phyloP scores from a whole-genome alignment of 2,329 filamentous ascomycete genomes.

The Talaromyces islandicus region DNA sequence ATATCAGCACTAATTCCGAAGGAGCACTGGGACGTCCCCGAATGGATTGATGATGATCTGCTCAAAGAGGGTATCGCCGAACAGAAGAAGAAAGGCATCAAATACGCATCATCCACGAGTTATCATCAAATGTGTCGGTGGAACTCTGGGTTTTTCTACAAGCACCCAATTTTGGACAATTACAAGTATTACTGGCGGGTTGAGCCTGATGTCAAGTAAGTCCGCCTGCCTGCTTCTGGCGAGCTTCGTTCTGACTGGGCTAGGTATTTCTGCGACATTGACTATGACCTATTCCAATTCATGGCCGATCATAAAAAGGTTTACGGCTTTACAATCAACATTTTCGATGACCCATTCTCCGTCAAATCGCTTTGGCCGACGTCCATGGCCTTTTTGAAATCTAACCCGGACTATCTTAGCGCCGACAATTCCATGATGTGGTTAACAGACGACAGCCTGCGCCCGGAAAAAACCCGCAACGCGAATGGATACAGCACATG shows the following conservation, averaged over 20 bases:
- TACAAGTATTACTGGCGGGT: constrained; percentile 97
- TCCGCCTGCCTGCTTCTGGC: neutral
- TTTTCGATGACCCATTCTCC: constrained; percentile 85
- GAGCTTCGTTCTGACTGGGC: neutral
- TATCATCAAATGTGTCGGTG: constrained; percentile 99
- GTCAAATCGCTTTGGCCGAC: constrained; percentile 90
- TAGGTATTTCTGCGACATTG: constrained; percentile 83
- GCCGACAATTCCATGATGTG: constrained; percentile 81
- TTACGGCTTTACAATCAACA: constrained; percentile 96
- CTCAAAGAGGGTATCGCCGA: constrained; percentile 78
- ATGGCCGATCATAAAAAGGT: constrained; percentile 99
- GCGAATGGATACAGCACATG: constrained; percentile 95
- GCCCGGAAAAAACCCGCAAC: constrained; percentile 71
- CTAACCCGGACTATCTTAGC: constrained; percentile 74
- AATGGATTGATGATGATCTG: constrained; percentile 85
- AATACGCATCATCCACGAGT: constrained; percentile 80
- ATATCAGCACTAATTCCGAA: constrained; percentile 71
- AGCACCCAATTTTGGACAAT: constrained; percentile 77
- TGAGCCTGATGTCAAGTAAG: constrained; percentile 87
- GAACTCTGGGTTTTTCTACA: constrained; percentile 98
- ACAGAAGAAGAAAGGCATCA: constrained; percentile 75
- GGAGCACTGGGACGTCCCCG: constrained; percentile 87
- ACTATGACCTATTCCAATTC: constrained; percentile 97
- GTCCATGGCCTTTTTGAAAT: constrained; percentile 79
- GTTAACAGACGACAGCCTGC: constrained; percentile 70